phyloP scores from a whole-genome alignment of 768 basidiomycete species.

The Zangia roseola region DNA sequence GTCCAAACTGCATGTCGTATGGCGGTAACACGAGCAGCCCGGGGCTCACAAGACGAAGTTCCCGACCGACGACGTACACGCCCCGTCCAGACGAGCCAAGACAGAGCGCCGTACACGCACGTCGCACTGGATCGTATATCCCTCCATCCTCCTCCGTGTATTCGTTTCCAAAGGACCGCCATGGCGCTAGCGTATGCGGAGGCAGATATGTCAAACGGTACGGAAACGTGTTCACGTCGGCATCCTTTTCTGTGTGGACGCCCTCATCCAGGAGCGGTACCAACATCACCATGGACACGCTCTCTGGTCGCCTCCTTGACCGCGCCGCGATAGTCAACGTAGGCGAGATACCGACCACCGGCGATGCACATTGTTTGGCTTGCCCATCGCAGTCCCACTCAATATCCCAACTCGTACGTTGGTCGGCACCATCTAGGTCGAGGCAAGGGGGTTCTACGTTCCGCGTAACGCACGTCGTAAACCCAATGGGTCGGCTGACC shows the following conservation, averaged over 20 bases:
- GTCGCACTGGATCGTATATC: not conserved
- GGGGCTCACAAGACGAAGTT: constrained; percentile 23
- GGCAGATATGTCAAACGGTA: constrained; percentile 20
- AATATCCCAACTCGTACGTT: not conserved
- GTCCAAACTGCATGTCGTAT: constrained; percentile 30
- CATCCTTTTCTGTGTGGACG: not conserved
- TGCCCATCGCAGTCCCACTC: not conserved
- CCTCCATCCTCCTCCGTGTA: not conserved
- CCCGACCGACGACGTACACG: constrained; percentile 24
- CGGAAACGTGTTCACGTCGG: constrained; percentile 10
- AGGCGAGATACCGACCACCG: not conserved
- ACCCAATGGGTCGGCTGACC: constrained; percentile 23
- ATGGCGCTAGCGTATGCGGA: constrained; percentile 1
- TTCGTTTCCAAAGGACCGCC: not conserved
- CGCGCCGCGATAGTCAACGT: constrained; percentile 28
- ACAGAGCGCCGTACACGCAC: constrained; percentile 18
- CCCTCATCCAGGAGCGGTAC: constrained; percentile 16
- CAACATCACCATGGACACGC: constrained; percentile 26
- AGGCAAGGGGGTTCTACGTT: not conserved
- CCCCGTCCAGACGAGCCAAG: constrained; percentile 31
- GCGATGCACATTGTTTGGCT: not conserved
- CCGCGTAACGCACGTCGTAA: constrained; percentile 26
- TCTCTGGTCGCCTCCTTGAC: constrained; percentile 6
- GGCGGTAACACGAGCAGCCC: constrained; percentile 26
- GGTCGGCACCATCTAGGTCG: not conserved